Conservation (phyloP, 768 basidiomycete species). For the Dioszegia crocea region DNA sequence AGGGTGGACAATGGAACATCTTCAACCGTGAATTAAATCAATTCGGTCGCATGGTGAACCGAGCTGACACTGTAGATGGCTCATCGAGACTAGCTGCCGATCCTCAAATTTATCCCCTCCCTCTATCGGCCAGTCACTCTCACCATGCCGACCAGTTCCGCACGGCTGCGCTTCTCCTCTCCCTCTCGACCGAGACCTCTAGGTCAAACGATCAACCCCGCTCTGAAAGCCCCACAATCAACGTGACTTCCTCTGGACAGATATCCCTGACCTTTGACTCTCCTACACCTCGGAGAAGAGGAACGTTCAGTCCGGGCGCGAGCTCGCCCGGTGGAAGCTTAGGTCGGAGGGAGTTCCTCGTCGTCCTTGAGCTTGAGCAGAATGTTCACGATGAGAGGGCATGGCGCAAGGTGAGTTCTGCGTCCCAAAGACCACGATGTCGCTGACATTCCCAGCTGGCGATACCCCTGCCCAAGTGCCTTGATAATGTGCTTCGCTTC, state of each 20-base stretch:
- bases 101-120: slow-evolving; percentile 22
- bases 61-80: neutral
- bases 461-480: slow-evolving; percentile 30
- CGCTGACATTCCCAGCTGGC: slow-evolving; percentile 12
- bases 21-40: slow-evolving; percentile 13
- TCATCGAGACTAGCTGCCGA: slow-evolving; percentile 6
- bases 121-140: slow-evolving; percentile 8
- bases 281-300: neutral
- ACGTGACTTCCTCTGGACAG: slow-evolving; percentile 27
- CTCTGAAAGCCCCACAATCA: slow-evolving; percentile 17
- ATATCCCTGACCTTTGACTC: slow-evolving; percentile 27
- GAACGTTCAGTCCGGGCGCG: neutral
- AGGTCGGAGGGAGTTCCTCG: slow-evolving; percentile 29
- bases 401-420: slow-evolving; percentile 16
- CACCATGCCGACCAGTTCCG: neutral
- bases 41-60: neutral
- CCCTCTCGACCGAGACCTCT: slow-evolving; percentile 16
- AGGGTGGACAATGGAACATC: slow-evolving; percentile 2
- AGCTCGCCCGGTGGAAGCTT: neutral
- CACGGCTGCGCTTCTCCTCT: slow-evolving; percentile 20
- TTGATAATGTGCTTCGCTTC: slow-evolving; percentile 35
- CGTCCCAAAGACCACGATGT: neutral
- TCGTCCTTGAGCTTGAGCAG: slow-evolving; percentile 28
- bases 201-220: neutral
- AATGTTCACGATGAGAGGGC: slow-evolving; percentile 10